phyloP scores from a whole-genome alignment of 306 rosid genomes.

The Quercus alba region DNA sequence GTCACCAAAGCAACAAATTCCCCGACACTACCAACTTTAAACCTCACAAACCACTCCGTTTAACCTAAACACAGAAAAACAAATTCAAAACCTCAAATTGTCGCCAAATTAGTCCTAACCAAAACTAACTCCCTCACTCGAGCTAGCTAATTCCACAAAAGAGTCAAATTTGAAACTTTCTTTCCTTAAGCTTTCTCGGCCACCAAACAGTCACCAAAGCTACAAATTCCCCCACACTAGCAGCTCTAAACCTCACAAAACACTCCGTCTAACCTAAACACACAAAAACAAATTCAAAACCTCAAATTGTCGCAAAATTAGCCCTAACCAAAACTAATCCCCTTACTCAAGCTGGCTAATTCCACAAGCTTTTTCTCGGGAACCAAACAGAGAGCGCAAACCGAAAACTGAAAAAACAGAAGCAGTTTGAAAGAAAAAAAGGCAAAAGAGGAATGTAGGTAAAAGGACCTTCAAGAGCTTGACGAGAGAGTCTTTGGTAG shows the following conservation, averaged over 20 bases:
- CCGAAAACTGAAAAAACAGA: neutral
- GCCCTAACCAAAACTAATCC: neutral
- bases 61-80: neutral
- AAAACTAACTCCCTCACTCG: no score
- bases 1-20: no score
- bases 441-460: slow-evolving; percentile 14
- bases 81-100: neutral
- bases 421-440: neutral
- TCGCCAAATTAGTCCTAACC: neutral
- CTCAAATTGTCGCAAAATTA: neutral
- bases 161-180: no score
- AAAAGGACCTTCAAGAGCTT: slow-evolving; percentile 77
- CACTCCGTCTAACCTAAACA: neutral
- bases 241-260: neutral
- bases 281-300: neutral
- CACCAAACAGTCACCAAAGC: slow-evolving; percentile 9
- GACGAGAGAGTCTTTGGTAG: slow-evolving; percentile 80
- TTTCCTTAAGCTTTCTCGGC: neutral
- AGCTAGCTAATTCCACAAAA: neutral
- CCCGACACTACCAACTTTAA: no score
- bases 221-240: no score
- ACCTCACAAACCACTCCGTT: slow-evolving; percentile 3
- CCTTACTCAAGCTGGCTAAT: no score
- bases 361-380: neutral
- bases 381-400: slow-evolving; percentile 17